Conservation (phyloP, 2,329 filamentous ascomycete species). For the Hypoxylon sp. region DNA sequence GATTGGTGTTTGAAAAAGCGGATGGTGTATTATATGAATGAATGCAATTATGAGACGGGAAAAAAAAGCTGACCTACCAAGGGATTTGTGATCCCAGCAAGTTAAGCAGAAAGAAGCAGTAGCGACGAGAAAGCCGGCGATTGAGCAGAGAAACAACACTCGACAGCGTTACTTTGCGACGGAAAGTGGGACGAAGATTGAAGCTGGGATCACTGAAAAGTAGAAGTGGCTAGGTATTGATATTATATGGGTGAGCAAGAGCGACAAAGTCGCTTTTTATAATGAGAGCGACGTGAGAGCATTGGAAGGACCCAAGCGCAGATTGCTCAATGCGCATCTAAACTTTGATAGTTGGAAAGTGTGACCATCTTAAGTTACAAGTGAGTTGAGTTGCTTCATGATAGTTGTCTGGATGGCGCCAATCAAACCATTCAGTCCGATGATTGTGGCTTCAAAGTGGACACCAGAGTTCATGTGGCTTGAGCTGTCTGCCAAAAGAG, state of each 20-base stretch:
- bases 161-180: not conserved
- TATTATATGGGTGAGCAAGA: not conserved
- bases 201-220: slow-evolving; percentile 6
- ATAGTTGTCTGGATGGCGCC: slow-evolving; percentile 1
- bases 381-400: slow-evolving; percentile 3
- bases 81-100: not conserved
- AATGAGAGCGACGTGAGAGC: not conserved
- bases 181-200: slow-evolving; percentile 8
- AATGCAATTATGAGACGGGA: not conserved
- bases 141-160: not conserved
- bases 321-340: slow-evolving; percentile 15
- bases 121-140: not conserved
- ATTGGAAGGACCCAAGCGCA: slow-evolving; percentile 4
- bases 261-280: slow-evolving; percentile 25
- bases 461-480: not conserved
- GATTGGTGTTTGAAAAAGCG: not conserved
- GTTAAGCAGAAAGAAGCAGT: not conserved
- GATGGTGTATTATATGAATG: not conserved
- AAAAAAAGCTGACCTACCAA: slow-evolving; percentile 13
- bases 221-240: not conserved
- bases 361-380: slow-evolving; percentile 12
- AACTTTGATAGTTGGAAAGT: slow-evolving; percentile 10
- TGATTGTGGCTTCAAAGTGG: slow-evolving; percentile 6
- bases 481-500: not conserved
- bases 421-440: slow-evolving; percentile 12